Evolutionary conservation across 768 basidiomycete genomes (phyloP), one percentile per base, ranked within the genome.

Genomic region (Suillus subaureus): DNA sequence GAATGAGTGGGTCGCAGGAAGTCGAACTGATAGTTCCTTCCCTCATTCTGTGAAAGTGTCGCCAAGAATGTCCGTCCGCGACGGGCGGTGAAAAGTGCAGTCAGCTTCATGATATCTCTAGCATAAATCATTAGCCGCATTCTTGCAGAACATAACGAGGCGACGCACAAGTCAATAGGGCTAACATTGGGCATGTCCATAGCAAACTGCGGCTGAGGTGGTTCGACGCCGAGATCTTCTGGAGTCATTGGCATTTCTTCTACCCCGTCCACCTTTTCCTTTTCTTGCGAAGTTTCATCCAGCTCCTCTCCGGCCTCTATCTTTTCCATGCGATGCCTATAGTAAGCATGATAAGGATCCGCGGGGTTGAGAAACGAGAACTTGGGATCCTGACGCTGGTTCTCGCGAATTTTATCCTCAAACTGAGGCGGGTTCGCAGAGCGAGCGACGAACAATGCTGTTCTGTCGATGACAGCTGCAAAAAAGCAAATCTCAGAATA

Each of bases 291-390:
- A 2, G 73, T 71, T 37, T 91, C 92, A 45, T 93, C 93, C 16
- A 86, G 81, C 11, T 86, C 73, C 73, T 93, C 91, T 23, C 94
- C 95, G 8, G 87, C 87, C 61, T 86, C 80, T 68, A 95, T 87
- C 74, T 88, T 89, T 57, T 95, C 93, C 81, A 97, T 87, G 74
- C 92, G 89, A 82, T 96, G 88, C 74, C 93, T 89, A 76, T 99
- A 99, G 81, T 99, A 99, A 67, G 93, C 93, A 89, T 99, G 94
- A 82, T 97, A 99, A 69, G 97, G 94, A 84, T 99, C 97, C 58
- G 88, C 87, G 67, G 94, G 90, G 82, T 97, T 97, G 78, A 99
- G 87, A 84, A 99, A 99, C 65, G 97, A 95, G 84, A 99, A 99
- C 81, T 97, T 97, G 64, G 96, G 94, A 83, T 99, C 97, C 69